Evolutionary conservation across 345 rosid genomes (phyloP), one percentile per base, ranked within the genome.

Genomic region (Populus ilicifolia): DNA sequence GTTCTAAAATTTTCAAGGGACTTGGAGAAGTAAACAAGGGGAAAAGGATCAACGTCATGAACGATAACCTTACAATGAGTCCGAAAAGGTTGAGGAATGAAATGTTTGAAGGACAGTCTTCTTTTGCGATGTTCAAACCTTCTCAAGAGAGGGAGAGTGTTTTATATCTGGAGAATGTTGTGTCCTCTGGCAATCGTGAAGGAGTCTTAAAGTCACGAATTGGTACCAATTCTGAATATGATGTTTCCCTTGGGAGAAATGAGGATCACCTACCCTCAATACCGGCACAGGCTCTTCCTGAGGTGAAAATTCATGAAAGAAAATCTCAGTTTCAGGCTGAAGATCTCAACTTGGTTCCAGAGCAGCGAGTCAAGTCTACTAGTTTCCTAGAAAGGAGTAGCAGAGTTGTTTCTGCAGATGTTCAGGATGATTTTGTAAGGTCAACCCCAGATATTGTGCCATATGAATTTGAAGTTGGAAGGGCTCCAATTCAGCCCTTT

Each of bases 371-470:
- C 68, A 80, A 75, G 41, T 59, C 86, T 48, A 78, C 44, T 67
- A 72, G 75, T 36, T 68, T 83, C 78, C 70, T 66, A 69, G 78
- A 75, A 59, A 69, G 76, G 72, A 73, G 75, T 65, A 74, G 50
- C 69, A 68, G 80, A 35, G 79, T 70, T 46, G 72, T 80, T 75
- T 86, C 86, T 13, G 46, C 52, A 39, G 76, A 77, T 79, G 76
- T 74, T 20, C 54, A 79, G 64, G 79, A 70, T 41, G 80, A 83
- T 43, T 10, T 41, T 76, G 77, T 75, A 10, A 89, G 86, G 29
- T 82, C 90, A 43, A 85, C 85, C 82, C 88, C 90, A 67, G 83
- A 82, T 81, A 23, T 70, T 86, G 80, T 84, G 71, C 84, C 80
- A 21, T 63, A 73, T 59, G 78, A 80, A 72, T 63, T 36, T 76